Base-by-base conservation (phyloP, 2,329 filamentous ascomycete genomes). In the Phyllachora maydis region DNA sequence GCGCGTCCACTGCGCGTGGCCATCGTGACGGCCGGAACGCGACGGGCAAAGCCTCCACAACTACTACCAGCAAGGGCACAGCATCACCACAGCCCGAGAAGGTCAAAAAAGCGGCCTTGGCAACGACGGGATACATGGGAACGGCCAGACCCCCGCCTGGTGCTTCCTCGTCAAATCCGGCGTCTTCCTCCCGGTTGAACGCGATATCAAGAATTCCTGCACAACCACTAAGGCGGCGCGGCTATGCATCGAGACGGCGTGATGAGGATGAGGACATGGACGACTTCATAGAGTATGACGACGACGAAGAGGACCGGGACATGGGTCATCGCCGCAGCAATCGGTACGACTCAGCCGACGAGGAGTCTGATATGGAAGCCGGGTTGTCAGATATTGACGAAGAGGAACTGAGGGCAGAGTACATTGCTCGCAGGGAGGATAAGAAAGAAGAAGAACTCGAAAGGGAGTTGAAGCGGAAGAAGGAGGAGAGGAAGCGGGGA, bases 341-440 rank as follows among this genome's bases (percentile, higher is more conserved):
- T 16, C 46, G 48, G 5, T 58, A 62, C 30, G 56, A 54, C 22
- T 72, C 76, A 32, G 70, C 66, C 1, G 73, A 42, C 4, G 75
- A 42, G 5, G 75, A 70, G 4, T 78, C 72, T 5, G 76, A 79
- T 35, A 82, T 82, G 72, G 75, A 82, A 42, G 77, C 73, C 3
- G 74, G 73, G 16, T 42, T 73, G 18, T 71, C 70, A 29, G 75
- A 82, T 34, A 64, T 83, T 24, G 73, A 81, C 30, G 51, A 59
- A 17, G 77, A 85, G 42, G 77, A 85, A 41, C 50, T 55, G 22
- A 40, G 50, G 23, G 72, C 75, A 3, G 60, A 71, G 29, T 46
- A 51, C 15, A 54, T 59, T 26, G 77, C 74, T 13, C 63, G 62
- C 21, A 57, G 59, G 22, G 77, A 83, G 40, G 77, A 83, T 35